These are phyloP conservation scores for Glomus cerebriforme DNA, from an alignment of 192 early-diverging fungal genomes.

Conservation along the genomic window DNA sequence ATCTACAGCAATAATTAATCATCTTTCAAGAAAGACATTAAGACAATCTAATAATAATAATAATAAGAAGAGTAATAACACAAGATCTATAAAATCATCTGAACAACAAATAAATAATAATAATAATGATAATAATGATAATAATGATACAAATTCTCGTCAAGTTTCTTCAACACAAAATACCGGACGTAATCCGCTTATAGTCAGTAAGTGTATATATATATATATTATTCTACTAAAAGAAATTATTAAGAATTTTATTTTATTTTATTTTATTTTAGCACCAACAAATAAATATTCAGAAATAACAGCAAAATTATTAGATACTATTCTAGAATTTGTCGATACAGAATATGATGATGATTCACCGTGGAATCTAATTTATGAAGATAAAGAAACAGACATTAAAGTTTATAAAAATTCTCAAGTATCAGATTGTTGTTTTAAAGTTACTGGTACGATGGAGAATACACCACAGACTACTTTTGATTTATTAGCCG, in stretches of 20 bases:
- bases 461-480: slow-evolving; percentile 38
- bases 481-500: slow-evolving; percentile 38
- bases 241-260: neutral
- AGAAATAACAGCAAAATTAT: slow-evolving; percentile 33
- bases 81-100: neutral
- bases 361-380: slow-evolving; percentile 36
- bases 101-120: no score
- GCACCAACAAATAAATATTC: slow-evolving; percentile 23
- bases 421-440: slow-evolving; percentile 37
- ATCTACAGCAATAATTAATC: slow-evolving; percentile 36
- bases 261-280: neutral
- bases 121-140: no score
- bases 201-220: no score
- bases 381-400: slow-evolving; percentile 37
- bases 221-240: no score
- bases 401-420: slow-evolving; percentile 39
- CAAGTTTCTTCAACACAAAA: neutral
- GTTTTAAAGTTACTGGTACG: slow-evolving; percentile 40
- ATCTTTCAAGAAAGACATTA: slow-evolving; percentile 25
- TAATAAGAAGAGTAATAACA: slow-evolving; percentile 22
- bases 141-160: no score
- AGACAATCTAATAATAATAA: slow-evolving; percentile 7
- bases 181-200: neutral
- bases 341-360: slow-evolving; percentile 33
- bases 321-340: slow-evolving; percentile 39